Base-by-base conservation (phyloP, 306 rosid genomes). In the Cicer chorassanicum region DNA sequence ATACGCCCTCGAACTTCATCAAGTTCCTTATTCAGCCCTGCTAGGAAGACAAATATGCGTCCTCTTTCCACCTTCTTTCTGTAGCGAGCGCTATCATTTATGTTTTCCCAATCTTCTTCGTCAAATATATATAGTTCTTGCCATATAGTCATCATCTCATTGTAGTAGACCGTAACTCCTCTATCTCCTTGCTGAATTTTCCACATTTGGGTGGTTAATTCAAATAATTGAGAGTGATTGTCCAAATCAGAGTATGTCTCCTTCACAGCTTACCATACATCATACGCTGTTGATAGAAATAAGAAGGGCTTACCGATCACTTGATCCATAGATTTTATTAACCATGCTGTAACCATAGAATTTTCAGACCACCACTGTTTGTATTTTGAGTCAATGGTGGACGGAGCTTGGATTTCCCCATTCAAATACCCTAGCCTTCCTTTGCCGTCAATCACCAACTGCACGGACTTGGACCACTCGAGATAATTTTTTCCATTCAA, bases 151-250 rank as follows among this genome's bases (percentile, higher is more conserved):
- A 24, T 59, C 65, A 34, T 59, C 18, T 59, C 18, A 60, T 29
- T 60, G 2, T 60, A 60, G 6, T 60, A 29, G 3, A 34, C 8
- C 5, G 19, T 60, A 8, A 34, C 16, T 34, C 9, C 48, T 7
- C 1, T 5, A 8, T 63, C 34, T 1, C 49, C 69, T 40, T 63
- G 13, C 13, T 62, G 11, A 38, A 38, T 38, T 15, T 63, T 63
- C 49, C 48, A 14, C 34, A 63, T 63, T 2, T 3, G 8, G n/a
- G 12, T 39, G 12, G 69, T 63, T 13, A 57, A 21, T 57, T 57
- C 64, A 57, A 57, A 57, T n/a, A 57, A 19, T 14, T 57, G 6
- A 0, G 14, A 57, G 64, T 57, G 15, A 63, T 62, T 62, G 41
- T 63, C 49, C 10, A 63, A 19, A 13, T 39, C 45, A 13, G 21